Base-by-base conservation (phyloP, 257 asterid genomes). In the Gentiana dahurica region DNA sequence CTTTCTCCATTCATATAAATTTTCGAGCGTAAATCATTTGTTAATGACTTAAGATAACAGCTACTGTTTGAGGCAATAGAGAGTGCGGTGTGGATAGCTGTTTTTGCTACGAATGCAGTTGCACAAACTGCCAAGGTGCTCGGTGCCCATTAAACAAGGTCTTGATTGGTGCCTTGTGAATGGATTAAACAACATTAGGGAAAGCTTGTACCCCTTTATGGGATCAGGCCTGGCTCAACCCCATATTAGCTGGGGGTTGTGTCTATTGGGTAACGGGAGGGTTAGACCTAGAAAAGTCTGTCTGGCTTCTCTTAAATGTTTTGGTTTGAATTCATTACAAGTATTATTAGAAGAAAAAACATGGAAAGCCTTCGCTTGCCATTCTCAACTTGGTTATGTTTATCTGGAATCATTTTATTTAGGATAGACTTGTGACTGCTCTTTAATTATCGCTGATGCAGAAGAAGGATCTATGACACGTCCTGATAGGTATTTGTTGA, bases 401-500 rank as follows among this genome's bases (percentile, higher is more conserved):
- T 12, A 4, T 34, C 32, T 36, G 35, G 34, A 35, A 34, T 43
- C 7, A 13, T 0, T 53, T 35, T 60, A 8, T 13, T n/a, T 24
- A 2, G 56, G 13, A 38, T 58, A 45, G 59, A 49, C 49, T 43
- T 45, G 57, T 55, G 49, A 51, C 45, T 33, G n/a, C 6, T 44
- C 56, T 56, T 12, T 38, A 39, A 12, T 68, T 51, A 53, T 67
- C 62, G 63, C 53, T 61, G 24, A 43, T 57, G 61, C 93, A 92
- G 98, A 75, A 60, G 91, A 94, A 69, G 73, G 63, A 65, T 76
- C 64, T 12, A 64, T 81, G 54, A 85, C 80, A 5, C 75, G 58
- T 43, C 66, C 81, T n/a, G 74, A 85, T 71, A 86, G 94, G 37
- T 88, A 80, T 71, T 79, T 92, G 87, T 76, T 77, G 56, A 86